phyloP scores from a whole-genome alignment of 129 eudicot genomes.

The Lactuca saligna region DNA sequence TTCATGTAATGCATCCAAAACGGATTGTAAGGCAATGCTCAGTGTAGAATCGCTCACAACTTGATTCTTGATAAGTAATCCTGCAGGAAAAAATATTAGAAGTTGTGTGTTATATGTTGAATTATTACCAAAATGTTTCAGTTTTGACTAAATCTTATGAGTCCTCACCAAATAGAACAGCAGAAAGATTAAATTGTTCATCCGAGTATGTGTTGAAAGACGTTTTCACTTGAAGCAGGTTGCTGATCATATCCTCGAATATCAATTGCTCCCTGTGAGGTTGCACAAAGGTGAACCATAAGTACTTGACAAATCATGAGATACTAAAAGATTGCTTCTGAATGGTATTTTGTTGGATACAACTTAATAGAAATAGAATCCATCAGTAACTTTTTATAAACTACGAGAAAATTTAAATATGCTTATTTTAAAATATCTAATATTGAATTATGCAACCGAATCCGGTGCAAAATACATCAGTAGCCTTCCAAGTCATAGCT shows the following conservation, averaged over 20 bases:
- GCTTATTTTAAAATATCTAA: not conserved
- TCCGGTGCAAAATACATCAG: not conserved
- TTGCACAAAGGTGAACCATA: constrained; percentile 15
- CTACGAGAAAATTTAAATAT: not conserved
- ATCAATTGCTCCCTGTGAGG: constrained; percentile 69
- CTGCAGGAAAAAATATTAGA: constrained; percentile 36
- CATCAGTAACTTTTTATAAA: no score
- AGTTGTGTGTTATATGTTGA: constrained; percentile 5
- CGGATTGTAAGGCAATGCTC: constrained; percentile 83
- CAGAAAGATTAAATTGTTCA: constrained; percentile 71
- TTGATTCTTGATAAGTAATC: constrained; percentile 81
- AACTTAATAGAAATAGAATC: not conserved
- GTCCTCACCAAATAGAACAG: constrained; percentile 75
- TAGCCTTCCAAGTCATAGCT: not conserved
- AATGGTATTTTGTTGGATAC: not conserved
- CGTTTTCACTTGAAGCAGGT: constrained; percentile 87
- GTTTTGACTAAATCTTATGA: not conserved
- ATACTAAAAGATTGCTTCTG: not conserved
- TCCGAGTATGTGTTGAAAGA: constrained; percentile 83
- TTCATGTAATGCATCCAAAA: constrained; percentile 83
- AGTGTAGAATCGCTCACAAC: constrained; percentile 85
- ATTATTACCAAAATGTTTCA: constrained; percentile 47
- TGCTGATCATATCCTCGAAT: constrained; percentile 84
- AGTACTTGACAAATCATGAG: constrained; percentile 6
- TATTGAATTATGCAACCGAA: not conserved